phyloP scores from a whole-genome alignment of 805 yeast genomes.

The Yamadazyma laniorum region DNA sequence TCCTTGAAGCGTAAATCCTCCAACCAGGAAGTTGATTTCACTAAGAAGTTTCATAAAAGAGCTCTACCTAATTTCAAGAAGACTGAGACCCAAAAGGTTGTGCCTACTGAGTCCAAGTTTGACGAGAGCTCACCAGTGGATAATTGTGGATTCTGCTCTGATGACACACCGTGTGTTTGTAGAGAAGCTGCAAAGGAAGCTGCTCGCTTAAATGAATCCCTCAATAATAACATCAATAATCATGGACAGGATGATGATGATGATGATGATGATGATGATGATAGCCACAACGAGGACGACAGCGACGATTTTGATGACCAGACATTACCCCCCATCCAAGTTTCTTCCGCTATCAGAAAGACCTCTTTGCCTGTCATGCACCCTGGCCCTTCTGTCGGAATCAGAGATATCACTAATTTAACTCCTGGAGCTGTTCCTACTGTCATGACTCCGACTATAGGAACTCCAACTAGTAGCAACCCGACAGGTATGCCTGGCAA shows the following conservation, averaged over 20 bases:
- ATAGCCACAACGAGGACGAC: conserved; percentile 25
- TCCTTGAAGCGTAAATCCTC: conserved; percentile 43
- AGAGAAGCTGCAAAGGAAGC: conserved; percentile 68
- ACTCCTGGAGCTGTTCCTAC: conserved; percentile 39
- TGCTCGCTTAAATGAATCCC: conserved; percentile 32
- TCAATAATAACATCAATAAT: conserved; percentile 13
- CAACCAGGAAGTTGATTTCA: conserved; percentile 53
- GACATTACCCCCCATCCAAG: conserved; percentile 43
- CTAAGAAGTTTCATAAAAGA: conserved; percentile 40
- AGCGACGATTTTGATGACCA: conserved; percentile 19
- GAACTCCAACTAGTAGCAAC: conserved; percentile 11
- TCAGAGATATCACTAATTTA: conserved; percentile 42
- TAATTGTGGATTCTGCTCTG: conserved; percentile 92
- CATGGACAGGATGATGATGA: conserved; percentile 7
- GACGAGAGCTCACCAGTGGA: conserved; percentile 56
- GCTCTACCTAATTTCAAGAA: conserved; percentile 40
- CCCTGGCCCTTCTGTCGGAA: conserved; percentile 61
- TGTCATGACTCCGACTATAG: conserved; percentile 20
- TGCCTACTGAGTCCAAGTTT: conserved; percentile 18
- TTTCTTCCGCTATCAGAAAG: conserved; percentile 26
- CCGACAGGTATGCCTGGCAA: conserved; percentile 4
- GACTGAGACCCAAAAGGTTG: conserved; percentile 6
- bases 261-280: conserved; percentile 21
- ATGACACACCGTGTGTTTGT: conserved; percentile 89
- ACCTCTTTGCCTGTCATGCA: conserved; percentile 56